phyloP scores from a whole-genome alignment of 129 eudicot genomes.

The Flaveria robusta region DNA sequence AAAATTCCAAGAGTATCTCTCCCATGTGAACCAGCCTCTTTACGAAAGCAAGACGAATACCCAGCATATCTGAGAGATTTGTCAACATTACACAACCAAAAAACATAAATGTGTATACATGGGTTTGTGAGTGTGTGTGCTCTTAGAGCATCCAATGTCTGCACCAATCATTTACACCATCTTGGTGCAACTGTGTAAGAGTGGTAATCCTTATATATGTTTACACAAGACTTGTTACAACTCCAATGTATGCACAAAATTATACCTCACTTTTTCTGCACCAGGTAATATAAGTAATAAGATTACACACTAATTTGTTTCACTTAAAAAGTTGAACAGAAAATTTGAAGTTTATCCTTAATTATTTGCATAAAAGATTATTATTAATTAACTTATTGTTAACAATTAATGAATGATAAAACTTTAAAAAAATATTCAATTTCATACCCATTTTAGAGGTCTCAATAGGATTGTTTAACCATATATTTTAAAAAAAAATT shows the following conservation, averaged over 20 bases:
- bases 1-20: constrained; percentile 96
- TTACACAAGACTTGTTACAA: neutral
- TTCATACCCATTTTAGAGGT: neutral
- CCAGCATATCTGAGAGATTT: constrained; percentile 76
- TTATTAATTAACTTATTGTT: too few species aligned
- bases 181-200: neutral
- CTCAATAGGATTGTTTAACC: neutral
- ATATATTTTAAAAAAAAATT: neutral
- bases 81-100: constrained; percentile 12
- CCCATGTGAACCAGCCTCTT: constrained; percentile 98
- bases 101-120: neutral
- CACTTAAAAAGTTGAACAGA: neutral
- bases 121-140: neutral
- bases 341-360: neutral
- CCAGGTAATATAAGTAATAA: neutral
- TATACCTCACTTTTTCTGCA: neutral
- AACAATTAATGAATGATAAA: neutral
- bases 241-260: neutral
- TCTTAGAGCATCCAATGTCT: neutral
- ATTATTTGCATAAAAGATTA: too few species aligned
- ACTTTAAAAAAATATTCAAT: neutral
- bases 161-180: neutral
- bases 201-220: neutral
- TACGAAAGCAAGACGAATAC: constrained; percentile 92
- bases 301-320: neutral